Conservation (phyloP, 768 basidiomycete species). For the Termitomyces sp. region DNA sequence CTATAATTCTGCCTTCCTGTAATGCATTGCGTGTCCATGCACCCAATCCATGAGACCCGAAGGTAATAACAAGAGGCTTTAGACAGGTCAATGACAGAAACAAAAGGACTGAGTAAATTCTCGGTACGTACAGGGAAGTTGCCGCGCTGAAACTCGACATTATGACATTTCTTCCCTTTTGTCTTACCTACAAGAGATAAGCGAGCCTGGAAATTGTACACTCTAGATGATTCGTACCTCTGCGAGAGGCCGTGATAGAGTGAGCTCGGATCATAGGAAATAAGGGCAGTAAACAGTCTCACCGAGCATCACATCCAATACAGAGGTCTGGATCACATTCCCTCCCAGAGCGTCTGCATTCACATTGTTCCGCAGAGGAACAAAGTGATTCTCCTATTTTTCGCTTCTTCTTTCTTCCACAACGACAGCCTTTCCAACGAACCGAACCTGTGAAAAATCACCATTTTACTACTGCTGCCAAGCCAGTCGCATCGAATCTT, state of each 20-base stretch:
- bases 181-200: conserved; percentile 10
- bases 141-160: conserved; percentile 18
- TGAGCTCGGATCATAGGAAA: not conserved
- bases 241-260: not conserved
- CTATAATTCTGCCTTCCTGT: conserved; percentile 13
- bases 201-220: not conserved
- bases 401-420: conserved; percentile 18
- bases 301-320: conserved; percentile 37
- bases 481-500: not conserved
- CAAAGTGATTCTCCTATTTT: conserved; percentile 12
- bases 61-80: conserved; percentile 31
- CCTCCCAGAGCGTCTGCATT: conserved; percentile 27
- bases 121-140: conserved; percentile 12
- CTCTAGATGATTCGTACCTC: conserved; percentile 7
- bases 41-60: conserved; percentile 36
- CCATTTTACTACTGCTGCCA: not conserved
- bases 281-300: not conserved
- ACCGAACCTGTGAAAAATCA: conserved; percentile 27
- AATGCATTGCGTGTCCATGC: conserved; percentile 32
- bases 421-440: conserved; percentile 38
- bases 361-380: conserved; percentile 22
- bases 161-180: conserved; percentile 11
- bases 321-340: conserved; percentile 57
- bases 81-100: not conserved
- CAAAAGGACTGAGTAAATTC: not conserved